phyloP scores from a whole-genome alignment of 148 eudicot genomes.

The Rhododendron griersonianum region DNA sequence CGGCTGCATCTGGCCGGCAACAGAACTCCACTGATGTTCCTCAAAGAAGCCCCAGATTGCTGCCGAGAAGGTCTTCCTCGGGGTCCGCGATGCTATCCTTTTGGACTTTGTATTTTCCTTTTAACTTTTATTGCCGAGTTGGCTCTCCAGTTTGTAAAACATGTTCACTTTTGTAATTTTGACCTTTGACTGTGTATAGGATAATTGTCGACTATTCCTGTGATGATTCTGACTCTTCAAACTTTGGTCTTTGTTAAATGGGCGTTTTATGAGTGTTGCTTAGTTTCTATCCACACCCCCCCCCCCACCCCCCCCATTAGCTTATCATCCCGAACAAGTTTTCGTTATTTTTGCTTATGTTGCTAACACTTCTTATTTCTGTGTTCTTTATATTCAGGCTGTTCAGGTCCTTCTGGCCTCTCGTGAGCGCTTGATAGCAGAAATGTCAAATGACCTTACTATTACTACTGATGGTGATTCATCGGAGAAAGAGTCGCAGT shows the following conservation, averaged over 20 bases:
- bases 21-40: not conserved
- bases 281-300: not conserved
- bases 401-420: conserved; percentile 68
- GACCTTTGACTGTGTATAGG: not conserved
- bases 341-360: not conserved
- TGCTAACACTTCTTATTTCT: not conserved
- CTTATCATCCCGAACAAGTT: not conserved
- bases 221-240: not conserved
- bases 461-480: conserved; percentile 20
- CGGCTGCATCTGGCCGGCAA: not conserved
- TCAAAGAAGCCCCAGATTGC: not conserved
- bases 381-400: conserved; percentile 44
- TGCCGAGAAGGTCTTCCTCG: not conserved
- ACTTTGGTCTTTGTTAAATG: not conserved
- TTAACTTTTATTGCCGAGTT: not conserved
- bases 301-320: too few species aligned
- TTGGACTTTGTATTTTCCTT: not conserved
- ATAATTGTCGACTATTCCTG: not conserved
- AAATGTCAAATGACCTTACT: conserved; percentile 24
- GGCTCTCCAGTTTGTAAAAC: not conserved
- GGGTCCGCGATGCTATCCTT: not conserved
- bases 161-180: not conserved
- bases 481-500: conserved; percentile 17
- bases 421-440: conserved; percentile 52
- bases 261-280: not conserved